These are phyloP conservation scores for Elsinoe fawcettii DNA, from an alignment of 2,329 filamentous ascomycete species.

Conservation along the genomic window DNA sequence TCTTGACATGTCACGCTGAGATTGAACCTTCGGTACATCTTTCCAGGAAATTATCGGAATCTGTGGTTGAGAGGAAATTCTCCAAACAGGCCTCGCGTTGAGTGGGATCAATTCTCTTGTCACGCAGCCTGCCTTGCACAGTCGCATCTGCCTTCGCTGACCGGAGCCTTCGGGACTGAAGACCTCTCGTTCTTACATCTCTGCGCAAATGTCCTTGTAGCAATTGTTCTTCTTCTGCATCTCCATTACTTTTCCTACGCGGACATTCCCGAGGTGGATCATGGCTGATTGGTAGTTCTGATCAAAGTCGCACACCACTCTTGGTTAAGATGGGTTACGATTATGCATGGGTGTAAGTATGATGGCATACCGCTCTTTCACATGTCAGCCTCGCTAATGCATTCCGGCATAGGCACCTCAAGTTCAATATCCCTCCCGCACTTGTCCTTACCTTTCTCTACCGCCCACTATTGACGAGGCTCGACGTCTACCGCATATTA, in stretches of 20 bases:
- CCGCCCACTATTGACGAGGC: conserved; percentile 52
- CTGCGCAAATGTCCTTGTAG: neutral
- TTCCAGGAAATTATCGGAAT: neutral
- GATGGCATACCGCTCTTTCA: conserved; percentile 14
- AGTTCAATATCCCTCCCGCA: conserved; percentile 60
- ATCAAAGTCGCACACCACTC: neutral
- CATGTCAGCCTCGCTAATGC: conserved; percentile 14
- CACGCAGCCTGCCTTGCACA: neutral
- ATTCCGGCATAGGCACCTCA: conserved; percentile 46
- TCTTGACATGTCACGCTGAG: neutral
- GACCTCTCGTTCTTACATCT: neutral
- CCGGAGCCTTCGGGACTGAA: conserved; percentile 3
- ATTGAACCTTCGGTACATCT: neutral
- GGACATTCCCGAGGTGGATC: conserved; percentile 11
- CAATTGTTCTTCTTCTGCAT: neutral
- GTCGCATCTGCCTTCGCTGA: conserved; percentile 1
- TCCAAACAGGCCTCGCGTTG: neutral
- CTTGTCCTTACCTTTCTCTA: conserved; percentile 51
- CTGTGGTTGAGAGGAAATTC: neutral
- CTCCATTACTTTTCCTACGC: conserved; percentile 4
- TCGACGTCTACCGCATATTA: conserved; percentile 55
- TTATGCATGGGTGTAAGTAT: conserved; percentile 54
- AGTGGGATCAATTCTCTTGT: neutral
- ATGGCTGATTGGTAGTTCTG: conserved; percentile 8
- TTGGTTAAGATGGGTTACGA: conserved; percentile 48